These are phyloP conservation scores for Phtheirospermum japonicum DNA, from an alignment of 257 asterid species.

Conservation along the genomic window DNA sequence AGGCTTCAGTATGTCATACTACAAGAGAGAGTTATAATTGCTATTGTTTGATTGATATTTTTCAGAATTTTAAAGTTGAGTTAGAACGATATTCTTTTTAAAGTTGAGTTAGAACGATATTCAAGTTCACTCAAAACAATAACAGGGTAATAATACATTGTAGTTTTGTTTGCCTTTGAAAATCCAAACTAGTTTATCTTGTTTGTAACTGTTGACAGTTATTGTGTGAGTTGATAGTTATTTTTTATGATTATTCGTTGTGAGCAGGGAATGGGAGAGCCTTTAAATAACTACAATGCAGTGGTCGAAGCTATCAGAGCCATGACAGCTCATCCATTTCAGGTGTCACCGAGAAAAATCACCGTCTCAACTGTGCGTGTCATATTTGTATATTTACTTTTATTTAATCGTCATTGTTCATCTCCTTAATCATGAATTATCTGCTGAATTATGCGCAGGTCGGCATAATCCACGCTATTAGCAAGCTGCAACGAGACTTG, in stretches of 20 bases:
- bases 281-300: constrained; percentile 72
- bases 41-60: background rate
- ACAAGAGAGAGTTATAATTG: background rate
- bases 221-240: background rate
- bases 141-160: background rate
- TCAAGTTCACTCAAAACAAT: constrained; percentile 2
- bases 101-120: constrained; percentile 4
- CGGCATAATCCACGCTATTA: constrained; percentile 84
- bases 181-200: constrained; percentile 9
- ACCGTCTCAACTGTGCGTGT: constrained; percentile 79
- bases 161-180: constrained; percentile 13
- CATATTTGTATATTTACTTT: constrained; percentile 10
- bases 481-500: constrained; percentile 71
- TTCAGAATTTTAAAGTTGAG: constrained; percentile 15
- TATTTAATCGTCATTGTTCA: background rate
- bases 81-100: background rate
- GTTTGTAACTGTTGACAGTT: constrained; percentile 12
- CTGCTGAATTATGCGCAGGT: constrained; percentile 49
- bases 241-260: constrained; percentile 19
- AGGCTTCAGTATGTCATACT: background rate
- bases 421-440: constrained; percentile 20
- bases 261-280: constrained; percentile 96
- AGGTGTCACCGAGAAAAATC: constrained; percentile 76
- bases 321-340: constrained; percentile 85
- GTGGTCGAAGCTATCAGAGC: constrained; percentile 80